Percentiles rank a stretch among this genome's conserved stretches.
phyloP scores from a whole-genome alignment of 2,329 filamentous ascomycete genomes.

The Cercospora berteroae region DNA sequence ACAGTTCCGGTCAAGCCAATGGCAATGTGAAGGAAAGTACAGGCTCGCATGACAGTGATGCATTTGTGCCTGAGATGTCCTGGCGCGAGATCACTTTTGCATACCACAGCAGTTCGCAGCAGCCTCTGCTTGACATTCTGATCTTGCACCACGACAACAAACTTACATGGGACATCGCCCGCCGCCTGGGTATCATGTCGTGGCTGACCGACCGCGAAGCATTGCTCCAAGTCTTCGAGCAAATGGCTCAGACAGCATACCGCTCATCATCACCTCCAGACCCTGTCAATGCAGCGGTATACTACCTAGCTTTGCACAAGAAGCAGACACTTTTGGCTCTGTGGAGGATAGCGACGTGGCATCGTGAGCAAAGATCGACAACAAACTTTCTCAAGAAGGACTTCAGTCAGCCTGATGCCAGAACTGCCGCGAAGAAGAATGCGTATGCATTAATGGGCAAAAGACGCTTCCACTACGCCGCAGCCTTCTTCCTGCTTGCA shows the following conservation, averaged over 20 bases:
- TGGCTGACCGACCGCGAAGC: slow-evolving; percentile 79
- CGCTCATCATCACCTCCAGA: slow-evolving; percentile 83
- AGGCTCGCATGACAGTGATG: not conserved
- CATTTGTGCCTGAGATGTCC: slow-evolving; percentile 47
- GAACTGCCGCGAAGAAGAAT: slow-evolving; percentile 87
- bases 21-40: slow-evolving; percentile 32
- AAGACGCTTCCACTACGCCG: slow-evolving; percentile 88
- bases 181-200: slow-evolving; percentile 88
- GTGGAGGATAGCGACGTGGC: slow-evolving; percentile 92
- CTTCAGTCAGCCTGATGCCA: slow-evolving; percentile 83
- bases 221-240: slow-evolving; percentile 80
- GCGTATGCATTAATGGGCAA: slow-evolving; percentile 93
- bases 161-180: slow-evolving; percentile 80
- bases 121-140: slow-evolving; percentile 71
- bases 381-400: slow-evolving; percentile 82
- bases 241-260: slow-evolving; percentile 91
- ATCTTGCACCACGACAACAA: slow-evolving; percentile 74
- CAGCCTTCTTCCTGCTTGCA: slow-evolving; percentile 90
- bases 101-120: slow-evolving; percentile 67
- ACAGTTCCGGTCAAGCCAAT: slow-evolving; percentile 3
- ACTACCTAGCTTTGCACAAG: slow-evolving; percentile 83
- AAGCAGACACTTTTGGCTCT: slow-evolving; percentile 86
- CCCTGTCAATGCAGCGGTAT: slow-evolving; percentile 85
- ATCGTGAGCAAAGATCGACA: slow-evolving; percentile 79
- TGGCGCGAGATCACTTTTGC: slow-evolving; percentile 82